phyloP scores from a whole-genome alignment of 2,329 filamentous ascomycete species.

The Simplicillium sp. region DNA sequence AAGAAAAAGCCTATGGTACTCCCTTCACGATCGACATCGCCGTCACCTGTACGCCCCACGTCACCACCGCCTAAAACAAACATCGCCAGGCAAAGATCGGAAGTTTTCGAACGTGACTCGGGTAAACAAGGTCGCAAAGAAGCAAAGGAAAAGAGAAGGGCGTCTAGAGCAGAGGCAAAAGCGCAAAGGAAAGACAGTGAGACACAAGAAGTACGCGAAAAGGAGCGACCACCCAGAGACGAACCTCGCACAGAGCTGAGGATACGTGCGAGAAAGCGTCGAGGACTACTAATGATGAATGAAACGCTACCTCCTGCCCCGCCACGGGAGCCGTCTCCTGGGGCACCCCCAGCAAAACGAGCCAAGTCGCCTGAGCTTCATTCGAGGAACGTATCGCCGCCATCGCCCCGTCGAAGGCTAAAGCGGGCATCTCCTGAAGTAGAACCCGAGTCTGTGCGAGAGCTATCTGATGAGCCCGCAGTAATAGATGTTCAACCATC shows the following conservation, averaged over 20 bases:
- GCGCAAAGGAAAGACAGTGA: not conserved
- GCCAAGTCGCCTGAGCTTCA: not conserved
- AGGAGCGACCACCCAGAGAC: not conserved
- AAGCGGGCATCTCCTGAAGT: not conserved
- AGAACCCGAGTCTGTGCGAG: not conserved
- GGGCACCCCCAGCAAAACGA: not conserved
- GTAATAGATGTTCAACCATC: too few species aligned
- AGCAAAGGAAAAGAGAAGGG: not conserved
- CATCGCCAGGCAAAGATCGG: too few species aligned
- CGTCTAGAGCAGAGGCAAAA: not conserved
- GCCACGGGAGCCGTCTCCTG: not conserved
- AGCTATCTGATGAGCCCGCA: too few species aligned
- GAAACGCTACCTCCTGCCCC: not conserved
- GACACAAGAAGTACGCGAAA: not conserved
- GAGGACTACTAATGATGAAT: conserved; percentile 5
- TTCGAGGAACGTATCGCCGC: not conserved
- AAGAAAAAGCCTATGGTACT: too few species aligned
- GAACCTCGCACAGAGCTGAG: conserved; percentile 4
- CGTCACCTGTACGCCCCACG: too few species aligned
- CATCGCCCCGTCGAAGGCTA: not conserved
- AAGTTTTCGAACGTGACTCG: too few species aligned
- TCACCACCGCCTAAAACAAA: too few species aligned
- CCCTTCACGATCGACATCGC: too few species aligned
- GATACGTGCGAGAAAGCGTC: conserved; percentile 5
- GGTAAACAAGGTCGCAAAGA: not conserved